A percentile compares a stretch with the other conserved stretches of the same genome.
Conservation (phyloP, 305 asterid species). For the Rubia tinctorum region DNA sequence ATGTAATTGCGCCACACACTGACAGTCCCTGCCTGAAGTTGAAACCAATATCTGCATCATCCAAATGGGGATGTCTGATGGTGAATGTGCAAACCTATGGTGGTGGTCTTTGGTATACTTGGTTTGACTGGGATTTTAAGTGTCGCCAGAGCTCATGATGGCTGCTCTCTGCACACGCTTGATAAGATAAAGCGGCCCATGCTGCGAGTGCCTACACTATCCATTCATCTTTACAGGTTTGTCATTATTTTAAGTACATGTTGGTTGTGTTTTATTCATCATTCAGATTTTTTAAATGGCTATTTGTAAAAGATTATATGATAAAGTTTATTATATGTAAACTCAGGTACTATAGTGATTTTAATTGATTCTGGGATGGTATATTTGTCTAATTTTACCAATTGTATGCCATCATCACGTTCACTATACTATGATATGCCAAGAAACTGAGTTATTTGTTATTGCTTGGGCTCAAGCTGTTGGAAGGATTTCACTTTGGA, state of each 20-base stretch:
- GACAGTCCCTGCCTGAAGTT: slow-evolving; percentile 98
- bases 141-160: slow-evolving; percentile 82
- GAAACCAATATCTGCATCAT: slow-evolving; percentile 89
- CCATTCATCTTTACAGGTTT: slow-evolving; percentile 92
- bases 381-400: neutral
- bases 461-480: neutral
- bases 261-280: neutral
- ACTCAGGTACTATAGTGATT: too few species aligned
- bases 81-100: slow-evolving; percentile 94
- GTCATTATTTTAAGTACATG: slow-evolving; percentile 18
- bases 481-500: slow-evolving; percentile 14
- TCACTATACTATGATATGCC: neutral
- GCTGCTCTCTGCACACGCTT: slow-evolving; percentile 79
- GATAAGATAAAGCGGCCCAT: slow-evolving; percentile 87
- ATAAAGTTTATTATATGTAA: neutral
- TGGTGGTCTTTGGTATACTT: slow-evolving; percentile 96
- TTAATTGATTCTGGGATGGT: neutral
- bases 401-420: neutral
- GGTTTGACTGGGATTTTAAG: slow-evolving; percentile 95
- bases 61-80: slow-evolving; percentile 90
- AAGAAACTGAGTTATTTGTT: neutral
- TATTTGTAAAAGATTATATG: neutral
- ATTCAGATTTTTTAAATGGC: neutral
- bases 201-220: slow-evolving; percentile 90
- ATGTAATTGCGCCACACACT: slow-evolving; percentile 92